Conservation (phyloP, 2,329 filamentous ascomycete species). For the Kalaharituber pfeilii region DNA sequence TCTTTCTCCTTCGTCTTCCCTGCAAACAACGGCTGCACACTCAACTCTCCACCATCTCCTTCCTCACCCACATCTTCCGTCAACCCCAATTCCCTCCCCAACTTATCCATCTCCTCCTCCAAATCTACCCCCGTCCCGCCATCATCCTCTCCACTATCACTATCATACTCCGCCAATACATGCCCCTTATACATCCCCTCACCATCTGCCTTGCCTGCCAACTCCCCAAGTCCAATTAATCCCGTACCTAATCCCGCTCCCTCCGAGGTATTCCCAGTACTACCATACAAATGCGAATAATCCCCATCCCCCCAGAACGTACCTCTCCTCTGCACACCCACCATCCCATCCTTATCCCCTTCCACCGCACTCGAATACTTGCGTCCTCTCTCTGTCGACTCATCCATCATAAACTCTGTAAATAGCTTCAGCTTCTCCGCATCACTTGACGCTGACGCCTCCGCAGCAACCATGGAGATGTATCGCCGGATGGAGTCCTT, state of each 20-base stretch:
- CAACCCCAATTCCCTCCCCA: not conserved
- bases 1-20: slow-evolving; percentile 4
- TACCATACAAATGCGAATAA: not conserved
- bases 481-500: slow-evolving; percentile 20
- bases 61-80: not conserved
- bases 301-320: not conserved
- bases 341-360: not conserved
- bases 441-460: slow-evolving; percentile 20
- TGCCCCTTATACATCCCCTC: not conserved
- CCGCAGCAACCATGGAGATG: slow-evolving; percentile 20
- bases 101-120: not conserved
- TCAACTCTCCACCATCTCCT: not conserved
- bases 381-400: slow-evolving; percentile 21
- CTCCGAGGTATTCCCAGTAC: not conserved
- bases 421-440: slow-evolving; percentile 21
- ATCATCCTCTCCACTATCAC: not conserved
- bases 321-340: not conserved
- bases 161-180: not conserved
- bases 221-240: not conserved
- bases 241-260: not conserved
- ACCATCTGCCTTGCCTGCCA: not conserved
- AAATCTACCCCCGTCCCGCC: not conserved
- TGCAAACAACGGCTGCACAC: not conserved
- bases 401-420: slow-evolving; percentile 22
- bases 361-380: slow-evolving; percentile 20